Evolutionary conservation across 1,284 basidiomycete species (phyloP).

Genomic region (Leccinum huronense): DNA sequence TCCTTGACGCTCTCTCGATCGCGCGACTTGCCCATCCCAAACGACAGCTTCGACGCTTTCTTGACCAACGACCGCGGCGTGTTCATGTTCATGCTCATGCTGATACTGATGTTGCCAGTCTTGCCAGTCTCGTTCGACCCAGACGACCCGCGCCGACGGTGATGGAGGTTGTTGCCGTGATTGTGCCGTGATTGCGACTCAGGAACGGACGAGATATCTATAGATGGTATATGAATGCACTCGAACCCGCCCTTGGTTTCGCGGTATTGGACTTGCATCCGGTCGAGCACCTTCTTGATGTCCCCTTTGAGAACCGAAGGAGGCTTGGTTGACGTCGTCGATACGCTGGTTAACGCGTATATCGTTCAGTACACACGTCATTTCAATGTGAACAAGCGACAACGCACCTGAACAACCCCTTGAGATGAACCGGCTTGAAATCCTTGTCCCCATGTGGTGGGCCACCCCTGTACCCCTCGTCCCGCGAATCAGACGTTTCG

Average conservation of each 20-base stretch:
- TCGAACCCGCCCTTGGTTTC: constrained; percentile 93
- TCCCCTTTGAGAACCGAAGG: constrained; percentile 81
- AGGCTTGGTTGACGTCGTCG: constrained; percentile 91
- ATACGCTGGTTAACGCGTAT: constrained; percentile 56
- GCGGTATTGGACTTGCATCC: constrained; percentile 92
- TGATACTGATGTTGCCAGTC: constrained; percentile 12
- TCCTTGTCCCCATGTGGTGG: constrained; percentile 55
- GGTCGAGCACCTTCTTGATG: constrained; percentile 83
- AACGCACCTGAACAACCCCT: constrained; percentile 80
- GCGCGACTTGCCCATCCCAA: constrained; percentile 45
- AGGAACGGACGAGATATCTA: constrained; percentile 77
- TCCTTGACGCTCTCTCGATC: constrained; percentile 40
- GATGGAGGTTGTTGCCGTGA: constrained; percentile 20
- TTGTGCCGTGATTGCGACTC: constrained; percentile 37
- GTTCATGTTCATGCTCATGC: not conserved
- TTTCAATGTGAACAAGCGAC: constrained; percentile 5
- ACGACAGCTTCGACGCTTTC: constrained; percentile 75
- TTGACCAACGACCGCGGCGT: constrained; percentile 57
- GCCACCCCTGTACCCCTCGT: constrained; percentile 36
- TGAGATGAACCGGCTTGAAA: constrained; percentile 86
- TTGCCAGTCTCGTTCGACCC: constrained; percentile 51
- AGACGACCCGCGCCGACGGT: constrained; percentile 50
- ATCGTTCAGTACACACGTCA: not conserved
- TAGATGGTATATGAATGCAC: constrained; percentile 92
- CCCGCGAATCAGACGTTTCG: constrained; percentile 39